Evolutionary conservation across 2,329 filamentous ascomycete species (phyloP).

Genomic region (Neonectria magnoliae): DNA sequence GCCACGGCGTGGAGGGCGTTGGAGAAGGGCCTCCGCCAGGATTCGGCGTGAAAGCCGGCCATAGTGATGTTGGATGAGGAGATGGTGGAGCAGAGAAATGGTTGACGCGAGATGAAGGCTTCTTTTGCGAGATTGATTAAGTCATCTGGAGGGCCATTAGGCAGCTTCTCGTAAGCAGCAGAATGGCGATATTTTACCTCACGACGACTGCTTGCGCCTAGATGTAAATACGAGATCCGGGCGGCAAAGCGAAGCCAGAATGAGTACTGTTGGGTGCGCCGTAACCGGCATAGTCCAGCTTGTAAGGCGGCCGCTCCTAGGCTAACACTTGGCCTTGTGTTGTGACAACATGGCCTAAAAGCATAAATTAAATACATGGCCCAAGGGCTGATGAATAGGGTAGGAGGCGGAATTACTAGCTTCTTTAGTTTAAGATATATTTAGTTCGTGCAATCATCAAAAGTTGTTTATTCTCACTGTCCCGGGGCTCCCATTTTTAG

Average conservation of each 20-base stretch:
- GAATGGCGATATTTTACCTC: neutral
- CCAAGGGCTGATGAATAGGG: no score
- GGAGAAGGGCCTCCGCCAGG: constrained; percentile 27
- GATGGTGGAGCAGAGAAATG: constrained; percentile 3
- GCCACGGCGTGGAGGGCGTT: constrained; percentile 33
- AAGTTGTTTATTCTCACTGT: no score
- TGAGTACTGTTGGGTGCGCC: constrained; percentile 2
- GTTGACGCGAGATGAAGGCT: constrained; percentile 2
- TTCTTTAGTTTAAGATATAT: no score
- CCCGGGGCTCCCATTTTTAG: neutral
- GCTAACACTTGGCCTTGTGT: neutral
- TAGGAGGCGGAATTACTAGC: no score
- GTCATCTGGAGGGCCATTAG: neutral
- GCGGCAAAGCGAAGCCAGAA: neutral
- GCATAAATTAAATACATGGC: no score
- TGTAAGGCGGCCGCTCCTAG: constrained; percentile 14
- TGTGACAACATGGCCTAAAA: neutral
- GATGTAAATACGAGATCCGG: constrained; percentile 7
- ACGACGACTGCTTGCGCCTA: neutral
- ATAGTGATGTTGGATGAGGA: constrained; percentile 9
- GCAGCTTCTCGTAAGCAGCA: constrained; percentile 14
- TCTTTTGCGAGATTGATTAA: neutral
- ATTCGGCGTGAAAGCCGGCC: constrained; percentile 28
- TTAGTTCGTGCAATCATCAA: no score
- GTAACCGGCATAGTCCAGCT: constrained; percentile 14